A percentile compares a stretch with the other conserved stretches of the same genome.
Conservation (phyloP, 371 early-diverging fungal species). For the Capillidium rhysosporum region DNA sequence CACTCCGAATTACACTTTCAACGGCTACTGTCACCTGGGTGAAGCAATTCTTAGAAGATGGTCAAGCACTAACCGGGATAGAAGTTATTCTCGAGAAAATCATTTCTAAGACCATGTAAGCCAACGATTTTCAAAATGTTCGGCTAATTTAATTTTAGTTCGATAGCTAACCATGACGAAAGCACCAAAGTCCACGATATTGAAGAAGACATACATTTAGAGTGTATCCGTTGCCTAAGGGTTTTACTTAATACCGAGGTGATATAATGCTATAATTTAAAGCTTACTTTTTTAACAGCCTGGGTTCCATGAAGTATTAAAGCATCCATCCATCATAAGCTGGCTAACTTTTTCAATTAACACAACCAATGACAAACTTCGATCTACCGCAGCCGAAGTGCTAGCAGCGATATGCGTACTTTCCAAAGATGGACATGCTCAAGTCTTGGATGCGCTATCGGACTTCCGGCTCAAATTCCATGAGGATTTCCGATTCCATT, state of each 20-base stretch:
- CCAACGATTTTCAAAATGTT: not conserved
- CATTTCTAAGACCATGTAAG: constrained; percentile 20
- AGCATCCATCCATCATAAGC: constrained; percentile 15
- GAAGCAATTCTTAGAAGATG: constrained; percentile 29
- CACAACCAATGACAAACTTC: constrained; percentile 19
- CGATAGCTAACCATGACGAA: not conserved
- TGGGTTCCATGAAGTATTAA: constrained; percentile 27
- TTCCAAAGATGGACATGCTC: constrained; percentile 22
- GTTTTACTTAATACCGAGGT: constrained; percentile 34
- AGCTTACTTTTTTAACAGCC: constrained; percentile 15
- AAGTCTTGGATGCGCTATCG: constrained; percentile 23
- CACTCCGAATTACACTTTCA: constrained; percentile 22
- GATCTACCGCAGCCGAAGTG: constrained; percentile 23
- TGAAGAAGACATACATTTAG: constrained; percentile 22
- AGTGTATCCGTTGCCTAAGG: constrained; percentile 33
- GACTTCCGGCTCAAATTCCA: constrained; percentile 24
- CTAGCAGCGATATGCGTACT: constrained; percentile 26
- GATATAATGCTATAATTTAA: not conserved
- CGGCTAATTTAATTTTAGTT: constrained; percentile 6
- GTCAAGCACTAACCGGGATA: constrained; percentile 21
- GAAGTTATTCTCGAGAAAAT: constrained; percentile 29
- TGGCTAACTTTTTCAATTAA: constrained; percentile 18
- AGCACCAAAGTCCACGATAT: constrained; percentile 12
- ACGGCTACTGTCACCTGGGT: constrained; percentile 33
- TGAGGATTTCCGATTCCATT: constrained; percentile 40